Percentiles rank a stretch among this genome's conserved stretches.
Conservation (phyloP, 345 rosid species). For the Sisymbrium irio region DNA sequence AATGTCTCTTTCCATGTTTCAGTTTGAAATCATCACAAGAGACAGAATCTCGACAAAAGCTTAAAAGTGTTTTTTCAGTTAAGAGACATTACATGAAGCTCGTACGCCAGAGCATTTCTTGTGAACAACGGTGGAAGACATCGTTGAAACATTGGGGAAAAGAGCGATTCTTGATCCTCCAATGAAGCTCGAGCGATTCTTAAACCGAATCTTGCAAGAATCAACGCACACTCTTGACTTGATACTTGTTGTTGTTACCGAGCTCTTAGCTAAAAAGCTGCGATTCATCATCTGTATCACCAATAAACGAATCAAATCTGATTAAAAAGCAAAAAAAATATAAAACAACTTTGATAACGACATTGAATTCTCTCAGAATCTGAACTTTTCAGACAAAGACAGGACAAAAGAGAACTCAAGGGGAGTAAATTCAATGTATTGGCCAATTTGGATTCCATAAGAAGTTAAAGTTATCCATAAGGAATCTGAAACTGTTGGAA, state of each 20-base stretch:
- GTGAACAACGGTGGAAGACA: not conserved
- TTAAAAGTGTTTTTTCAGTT: not conserved
- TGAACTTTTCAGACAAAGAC: not conserved
- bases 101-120: slow-evolving; percentile 40
- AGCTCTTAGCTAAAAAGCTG: slow-evolving; percentile 22
- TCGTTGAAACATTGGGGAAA: slow-evolving; percentile 28
- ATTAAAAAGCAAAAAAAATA: not conserved
- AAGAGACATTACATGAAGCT: slow-evolving; percentile 72
- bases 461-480: slow-evolving; percentile 13
- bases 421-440: not conserved
- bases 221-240: slow-evolving; percentile 22
- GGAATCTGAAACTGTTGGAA: slow-evolving; percentile 7
- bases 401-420: not conserved
- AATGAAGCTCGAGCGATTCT: slow-evolving; percentile 50
- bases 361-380: not conserved
- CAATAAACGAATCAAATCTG: slow-evolving; percentile 8
- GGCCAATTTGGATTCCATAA: not conserved
- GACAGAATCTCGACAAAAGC: not conserved
- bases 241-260: slow-evolving; percentile 12
- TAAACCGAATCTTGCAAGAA: slow-evolving; percentile 30
- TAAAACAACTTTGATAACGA: not conserved
- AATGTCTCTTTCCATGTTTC: not conserved
- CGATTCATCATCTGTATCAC: slow-evolving; percentile 25
- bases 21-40: not conserved
- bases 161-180: slow-evolving; percentile 53